These are phyloP conservation scores for Xylaria sp. DNA, from an alignment of 2,329 filamentous ascomycete species.

Conservation along the genomic window DNA sequence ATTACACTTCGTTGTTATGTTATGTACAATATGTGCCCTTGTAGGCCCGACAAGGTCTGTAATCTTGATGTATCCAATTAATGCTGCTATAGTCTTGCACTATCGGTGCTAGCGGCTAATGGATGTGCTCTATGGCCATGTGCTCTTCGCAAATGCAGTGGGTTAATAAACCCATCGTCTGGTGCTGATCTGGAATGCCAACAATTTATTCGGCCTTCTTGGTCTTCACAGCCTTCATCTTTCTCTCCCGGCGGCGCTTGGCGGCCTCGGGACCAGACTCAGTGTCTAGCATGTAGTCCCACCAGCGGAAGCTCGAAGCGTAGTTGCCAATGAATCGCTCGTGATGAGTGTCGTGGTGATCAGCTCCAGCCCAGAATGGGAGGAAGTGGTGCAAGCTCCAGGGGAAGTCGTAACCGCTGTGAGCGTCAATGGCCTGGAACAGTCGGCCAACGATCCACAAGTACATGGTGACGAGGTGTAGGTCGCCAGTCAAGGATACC, in stretches of 20 bases:
- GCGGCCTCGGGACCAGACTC: conserved; percentile 89
- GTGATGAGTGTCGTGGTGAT: conserved; percentile 97
- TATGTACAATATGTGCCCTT: conserved; percentile 24
- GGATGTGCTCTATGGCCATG: conserved; percentile 13
- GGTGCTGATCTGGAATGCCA: not conserved
- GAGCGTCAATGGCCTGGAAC: conserved; percentile 97
- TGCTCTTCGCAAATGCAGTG: conserved; percentile 10
- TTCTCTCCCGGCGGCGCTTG: conserved; percentile 83
- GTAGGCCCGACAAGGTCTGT: conserved; percentile 8
- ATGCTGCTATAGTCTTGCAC: conserved; percentile 18
- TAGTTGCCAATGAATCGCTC: conserved; percentile 99
- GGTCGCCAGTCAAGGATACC: conserved; percentile 82
- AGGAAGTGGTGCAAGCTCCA: conserved; percentile 96
- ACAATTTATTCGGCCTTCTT: conserved; percentile 73
- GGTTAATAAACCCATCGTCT: not conserved
- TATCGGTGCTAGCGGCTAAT: not conserved
- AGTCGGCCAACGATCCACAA: conserved; percentile 91
- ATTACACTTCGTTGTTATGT: conserved; percentile 40
- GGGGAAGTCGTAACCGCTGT: conserved; percentile 98
- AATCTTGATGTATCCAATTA: conserved; percentile 4
- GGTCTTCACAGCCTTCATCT: conserved; percentile 70
- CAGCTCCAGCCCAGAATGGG: conserved; percentile 96
- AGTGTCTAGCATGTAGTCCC: conserved; percentile 94
- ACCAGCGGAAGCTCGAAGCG: conserved; percentile 97
- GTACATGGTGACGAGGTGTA: conserved; percentile 98